These are phyloP conservation scores for Populus tomentosa DNA, from an alignment of 441 rosid genomes.

Conservation along the genomic window DNA sequence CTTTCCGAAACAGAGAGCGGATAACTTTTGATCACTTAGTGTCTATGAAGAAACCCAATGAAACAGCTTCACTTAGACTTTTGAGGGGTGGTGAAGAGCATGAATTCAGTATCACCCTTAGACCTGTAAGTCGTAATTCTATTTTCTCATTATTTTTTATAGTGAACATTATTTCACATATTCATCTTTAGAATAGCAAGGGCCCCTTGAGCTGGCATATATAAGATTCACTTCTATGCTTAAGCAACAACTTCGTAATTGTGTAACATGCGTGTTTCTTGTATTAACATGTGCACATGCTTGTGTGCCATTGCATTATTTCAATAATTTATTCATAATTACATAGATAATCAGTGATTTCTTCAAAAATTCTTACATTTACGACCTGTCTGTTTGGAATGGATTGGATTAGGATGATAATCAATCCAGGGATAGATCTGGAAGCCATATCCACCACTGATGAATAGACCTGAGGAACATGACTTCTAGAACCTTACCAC, in stretches of 20 bases:
- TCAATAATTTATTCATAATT: neutral
- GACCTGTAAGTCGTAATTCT: slow-evolving; percentile 58
- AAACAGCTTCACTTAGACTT: slow-evolving; percentile 53
- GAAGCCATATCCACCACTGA: neutral
- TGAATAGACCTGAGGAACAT: neutral
- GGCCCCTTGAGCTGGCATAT: neutral
- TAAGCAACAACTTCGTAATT: no score
- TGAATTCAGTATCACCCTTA: slow-evolving; percentile 49
- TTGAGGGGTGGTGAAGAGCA: slow-evolving; percentile 61
- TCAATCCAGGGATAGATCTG: neutral
- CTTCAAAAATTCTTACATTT: neutral
- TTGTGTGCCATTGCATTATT: neutral
- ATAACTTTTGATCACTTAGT: slow-evolving; percentile 86
- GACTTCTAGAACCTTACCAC: neutral
- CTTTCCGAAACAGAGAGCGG: slow-evolving; percentile 79
- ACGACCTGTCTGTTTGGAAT: neutral
- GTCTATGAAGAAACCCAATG: slow-evolving; percentile 89
- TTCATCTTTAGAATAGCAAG: neutral
- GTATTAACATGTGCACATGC: no score
- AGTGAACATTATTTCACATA: neutral
- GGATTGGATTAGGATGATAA: neutral
- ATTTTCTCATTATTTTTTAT: neutral
- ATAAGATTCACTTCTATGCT: neutral
- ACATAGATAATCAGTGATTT: neutral
- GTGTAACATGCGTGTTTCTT: no score